Evolutionary conservation across 805 yeast genomes (phyloP).

Genomic region (Lachancea sp.): DNA sequence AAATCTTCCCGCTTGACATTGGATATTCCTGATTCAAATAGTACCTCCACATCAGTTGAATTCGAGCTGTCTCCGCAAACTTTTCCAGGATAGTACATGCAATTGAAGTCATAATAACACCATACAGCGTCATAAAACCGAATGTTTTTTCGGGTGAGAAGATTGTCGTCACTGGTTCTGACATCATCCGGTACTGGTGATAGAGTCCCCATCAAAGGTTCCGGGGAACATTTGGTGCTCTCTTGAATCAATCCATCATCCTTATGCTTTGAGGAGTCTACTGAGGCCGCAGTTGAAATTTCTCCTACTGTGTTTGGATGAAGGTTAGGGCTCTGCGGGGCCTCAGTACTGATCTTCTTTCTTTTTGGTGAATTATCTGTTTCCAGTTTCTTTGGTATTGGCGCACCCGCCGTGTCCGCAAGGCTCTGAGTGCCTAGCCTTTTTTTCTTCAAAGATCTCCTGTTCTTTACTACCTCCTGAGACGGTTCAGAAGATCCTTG

Average conservation of each 20-base stretch:
- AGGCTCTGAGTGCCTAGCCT: background rate
- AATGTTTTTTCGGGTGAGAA: constrained; percentile 27
- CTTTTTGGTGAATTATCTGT: background rate
- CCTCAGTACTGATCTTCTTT: background rate
- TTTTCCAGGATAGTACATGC: constrained; percentile 44
- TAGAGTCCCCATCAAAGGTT: background rate
- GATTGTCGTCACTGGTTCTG: constrained; percentile 9
- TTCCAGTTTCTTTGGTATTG: background rate
- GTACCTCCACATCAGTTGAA: constrained; percentile 14
- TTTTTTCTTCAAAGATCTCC: constrained; percentile 10
- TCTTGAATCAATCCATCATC: background rate
- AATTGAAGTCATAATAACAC: constrained; percentile 43
- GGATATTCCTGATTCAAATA: constrained; percentile 19
- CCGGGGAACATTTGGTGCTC: background rate
- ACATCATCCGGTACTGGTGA: background rate
- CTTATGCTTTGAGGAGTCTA: background rate
- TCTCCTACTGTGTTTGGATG: background rate
- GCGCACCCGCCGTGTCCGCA: background rate
- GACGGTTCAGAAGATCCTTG: constrained; percentile 13
- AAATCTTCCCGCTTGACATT: constrained; percentile 27
- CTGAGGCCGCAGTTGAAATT: background rate
- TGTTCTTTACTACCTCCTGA: constrained; percentile 15
- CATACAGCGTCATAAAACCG: constrained; percentile 40
- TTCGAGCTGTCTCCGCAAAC: constrained; percentile 25
- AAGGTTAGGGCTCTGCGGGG: background rate